Conservation (phyloP, 805 yeast genomes). For the Maudiozyma bulderi region DNA sequence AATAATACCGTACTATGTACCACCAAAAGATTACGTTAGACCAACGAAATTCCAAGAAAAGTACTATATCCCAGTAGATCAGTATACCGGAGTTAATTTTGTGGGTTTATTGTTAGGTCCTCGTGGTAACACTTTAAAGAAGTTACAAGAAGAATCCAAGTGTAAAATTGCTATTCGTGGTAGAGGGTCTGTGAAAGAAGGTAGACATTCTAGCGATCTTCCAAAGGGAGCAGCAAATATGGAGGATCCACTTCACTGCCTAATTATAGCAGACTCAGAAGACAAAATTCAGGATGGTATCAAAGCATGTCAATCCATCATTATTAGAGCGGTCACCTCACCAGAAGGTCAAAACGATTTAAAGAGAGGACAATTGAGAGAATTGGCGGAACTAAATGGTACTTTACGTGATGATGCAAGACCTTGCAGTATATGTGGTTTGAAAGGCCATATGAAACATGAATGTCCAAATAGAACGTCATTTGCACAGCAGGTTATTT, state of each 20-base stretch:
- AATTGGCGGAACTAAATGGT: constrained; percentile 89
- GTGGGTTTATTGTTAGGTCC: constrained; percentile 91
- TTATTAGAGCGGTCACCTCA: constrained; percentile 73
- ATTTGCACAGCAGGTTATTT: constrained; percentile 49
- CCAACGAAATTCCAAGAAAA: constrained; percentile 72
- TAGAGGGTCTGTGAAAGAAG: constrained; percentile 91
- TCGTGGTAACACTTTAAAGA: constrained; percentile 81
- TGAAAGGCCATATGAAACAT: constrained; percentile 52
- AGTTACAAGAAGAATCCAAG: constrained; percentile 75
- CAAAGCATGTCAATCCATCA: constrained; percentile 60
- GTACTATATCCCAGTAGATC: constrained; percentile 72
- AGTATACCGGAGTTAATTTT: constrained; percentile 86
- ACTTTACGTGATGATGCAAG: constrained; percentile 75
- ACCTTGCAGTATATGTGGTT: constrained; percentile 57
- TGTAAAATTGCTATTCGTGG: constrained; percentile 90
- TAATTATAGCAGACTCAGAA: constrained; percentile 73
- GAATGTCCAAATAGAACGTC: constrained; percentile 52
- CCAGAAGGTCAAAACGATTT: constrained; percentile 92
- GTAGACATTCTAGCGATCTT: constrained; percentile 46
- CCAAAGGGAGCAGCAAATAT: constrained; percentile 43
- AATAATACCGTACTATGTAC: constrained; percentile 62
- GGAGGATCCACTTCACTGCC: constrained; percentile 81
- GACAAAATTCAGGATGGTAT: constrained; percentile 71
- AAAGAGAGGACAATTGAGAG: constrained; percentile 83
- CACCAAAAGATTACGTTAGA: constrained; percentile 69